phyloP scores from a whole-genome alignment of 257 asterid genomes.

The Solanum rostratum region DNA sequence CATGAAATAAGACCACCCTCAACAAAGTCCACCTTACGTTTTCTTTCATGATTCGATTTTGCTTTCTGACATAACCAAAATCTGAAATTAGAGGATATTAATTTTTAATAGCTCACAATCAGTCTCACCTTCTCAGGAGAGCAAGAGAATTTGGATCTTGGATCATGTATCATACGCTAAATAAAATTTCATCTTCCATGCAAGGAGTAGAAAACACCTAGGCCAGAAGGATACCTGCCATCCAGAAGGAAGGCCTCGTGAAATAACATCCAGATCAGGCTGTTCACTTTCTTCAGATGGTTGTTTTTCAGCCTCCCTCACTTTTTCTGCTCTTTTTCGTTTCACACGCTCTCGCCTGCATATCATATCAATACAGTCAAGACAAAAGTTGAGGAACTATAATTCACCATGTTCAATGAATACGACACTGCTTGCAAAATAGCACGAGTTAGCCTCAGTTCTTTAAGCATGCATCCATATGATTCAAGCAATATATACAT shows the following conservation, averaged over 20 bases:
- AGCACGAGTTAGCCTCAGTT: not conserved
- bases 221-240: constrained; percentile 61
- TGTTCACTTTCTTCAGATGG: constrained; percentile 33
- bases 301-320: constrained; percentile 30
- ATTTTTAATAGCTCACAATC: not conserved
- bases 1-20: not conserved
- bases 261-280: constrained; percentile 49
- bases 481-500: not conserved
- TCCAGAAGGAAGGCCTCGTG: constrained; percentile 76
- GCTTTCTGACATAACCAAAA: not conserved
- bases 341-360: constrained; percentile 95
- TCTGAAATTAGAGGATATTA: not conserved
- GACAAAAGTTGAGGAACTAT: not conserved
- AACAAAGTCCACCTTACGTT: not conserved
- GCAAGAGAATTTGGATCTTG: not conserved
- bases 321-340: constrained; percentile 58
- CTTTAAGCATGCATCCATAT: not conserved
- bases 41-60: not conserved
- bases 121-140: not conserved
- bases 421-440: not conserved
- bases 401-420: not conserved
- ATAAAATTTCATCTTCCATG: not conserved
- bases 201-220: not conserved
- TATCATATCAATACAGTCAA: constrained; percentile 10
- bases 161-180: not conserved